Percentiles rank a stretch among this genome's conserved stretches.
Evolutionary conservation across 2,329 filamentous ascomycete species (phyloP).

Genomic region (Ceratocystis albifundus): DNA sequence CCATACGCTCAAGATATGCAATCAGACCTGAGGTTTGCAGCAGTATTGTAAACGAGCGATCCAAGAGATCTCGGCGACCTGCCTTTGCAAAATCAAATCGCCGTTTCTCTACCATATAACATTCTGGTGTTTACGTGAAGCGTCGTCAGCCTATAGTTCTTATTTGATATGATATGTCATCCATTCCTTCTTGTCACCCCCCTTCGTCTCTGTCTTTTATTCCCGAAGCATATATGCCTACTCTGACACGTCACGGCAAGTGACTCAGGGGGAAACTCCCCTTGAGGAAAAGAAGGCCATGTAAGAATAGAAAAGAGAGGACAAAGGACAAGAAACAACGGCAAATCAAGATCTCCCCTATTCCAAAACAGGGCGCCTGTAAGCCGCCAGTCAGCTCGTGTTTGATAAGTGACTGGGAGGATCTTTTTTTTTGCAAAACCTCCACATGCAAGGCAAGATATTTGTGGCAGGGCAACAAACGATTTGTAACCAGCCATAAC

Average conservation of each 20-base stretch:
- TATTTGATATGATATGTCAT: too few species aligned
- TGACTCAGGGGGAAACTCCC: not conserved
- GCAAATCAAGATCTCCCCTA: not conserved
- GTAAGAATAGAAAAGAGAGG: not conserved
- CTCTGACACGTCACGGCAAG: not conserved
- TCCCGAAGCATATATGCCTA: not conserved
- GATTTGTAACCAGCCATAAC: not conserved
- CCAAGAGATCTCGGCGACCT: too few species aligned
- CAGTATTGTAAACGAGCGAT: not conserved
- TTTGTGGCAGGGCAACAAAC: not conserved
- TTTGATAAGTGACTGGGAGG: not conserved
- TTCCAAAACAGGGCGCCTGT: conserved; percentile 2
- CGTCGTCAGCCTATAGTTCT: too few species aligned
- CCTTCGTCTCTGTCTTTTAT: not conserved
- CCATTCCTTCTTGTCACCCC: not conserved
- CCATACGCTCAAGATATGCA: not conserved
- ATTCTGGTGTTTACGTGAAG: too few species aligned
- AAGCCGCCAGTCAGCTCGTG: conserved; percentile 5
- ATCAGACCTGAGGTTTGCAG: not conserved
- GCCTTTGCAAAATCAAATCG: too few species aligned
- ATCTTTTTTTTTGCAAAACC: not conserved
- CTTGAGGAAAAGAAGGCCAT: too few species aligned
- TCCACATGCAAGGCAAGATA: not conserved
- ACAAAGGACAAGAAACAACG: not conserved
- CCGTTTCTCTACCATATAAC: too few species aligned